These are phyloP conservation scores for Elsinoe perseae DNA, from an alignment of 2,329 filamentous ascomycete species.

Conservation along the genomic window DNA sequence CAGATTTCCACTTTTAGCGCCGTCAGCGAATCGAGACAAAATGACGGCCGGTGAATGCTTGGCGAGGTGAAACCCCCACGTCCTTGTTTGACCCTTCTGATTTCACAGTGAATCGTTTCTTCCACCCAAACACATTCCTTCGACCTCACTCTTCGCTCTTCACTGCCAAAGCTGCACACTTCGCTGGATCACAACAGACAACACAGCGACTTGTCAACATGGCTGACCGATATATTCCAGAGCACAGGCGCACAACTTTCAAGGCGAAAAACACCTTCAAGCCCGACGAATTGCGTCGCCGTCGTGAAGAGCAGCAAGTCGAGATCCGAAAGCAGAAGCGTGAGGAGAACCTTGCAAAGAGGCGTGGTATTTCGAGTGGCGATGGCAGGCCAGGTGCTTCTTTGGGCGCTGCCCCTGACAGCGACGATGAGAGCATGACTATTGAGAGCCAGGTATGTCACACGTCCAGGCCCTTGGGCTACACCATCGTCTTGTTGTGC, in stretches of 20 bases:
- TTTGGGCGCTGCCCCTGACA: conserved; percentile 83
- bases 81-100: conserved; percentile 12
- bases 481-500: background rate
- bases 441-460: conserved; percentile 87
- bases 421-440: conserved; percentile 91
- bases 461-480: background rate
- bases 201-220: conserved; percentile 47
- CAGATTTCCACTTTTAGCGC: conserved; percentile 3
- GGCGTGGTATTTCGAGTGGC: conserved; percentile 75
- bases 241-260: conserved; percentile 98
- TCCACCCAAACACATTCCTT: conserved; percentile 13
- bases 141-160: background rate
- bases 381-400: conserved; percentile 69
- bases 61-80: background rate
- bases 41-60: conserved; percentile 11
- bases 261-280: conserved; percentile 99
- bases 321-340: conserved; percentile 98
- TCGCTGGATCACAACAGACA: background rate
- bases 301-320: conserved; percentile 97
- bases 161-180: background rate
- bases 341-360: conserved; percentile 97
- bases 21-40: background rate
- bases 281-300: conserved; percentile 95
- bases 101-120: conserved; percentile 8
- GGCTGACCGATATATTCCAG: conserved; percentile 98